These are phyloP conservation scores for Liquidambar formosana DNA, from an alignment of 164 flowering plant genomes.

Conservation along the genomic window DNA sequence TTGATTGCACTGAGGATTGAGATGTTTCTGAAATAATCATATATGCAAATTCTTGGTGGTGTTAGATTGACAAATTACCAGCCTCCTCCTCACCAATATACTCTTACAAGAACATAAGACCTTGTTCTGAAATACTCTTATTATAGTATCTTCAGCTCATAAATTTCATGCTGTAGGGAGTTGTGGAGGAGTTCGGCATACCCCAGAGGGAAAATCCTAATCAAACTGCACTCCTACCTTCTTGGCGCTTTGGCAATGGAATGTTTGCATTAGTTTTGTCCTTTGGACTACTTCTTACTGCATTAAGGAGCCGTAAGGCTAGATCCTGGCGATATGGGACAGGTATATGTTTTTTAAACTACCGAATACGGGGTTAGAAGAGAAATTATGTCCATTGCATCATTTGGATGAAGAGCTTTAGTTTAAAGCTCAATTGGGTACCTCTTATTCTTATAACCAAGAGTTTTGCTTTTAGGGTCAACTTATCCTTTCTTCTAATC, in stretches of 20 bases:
- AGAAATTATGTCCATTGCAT: neutral
- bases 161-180: constrained; percentile 48
- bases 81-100: too few relatives aligned
- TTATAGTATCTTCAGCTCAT: neutral
- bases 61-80: neutral
- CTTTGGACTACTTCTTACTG: constrained; percentile 91
- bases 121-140: neutral
- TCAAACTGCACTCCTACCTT: constrained; percentile 52
- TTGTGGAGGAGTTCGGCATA: constrained; percentile 83
- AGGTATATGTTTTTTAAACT: constrained; percentile 40
- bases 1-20: neutral
- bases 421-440: neutral
- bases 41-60: neutral
- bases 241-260: constrained; percentile 97
- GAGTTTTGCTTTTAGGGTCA: neutral
- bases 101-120: too few relatives aligned
- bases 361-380: neutral
- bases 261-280: constrained; percentile 94
- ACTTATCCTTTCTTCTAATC: neutral
- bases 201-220: constrained; percentile 72
- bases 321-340: constrained; percentile 97
- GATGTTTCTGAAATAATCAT: neutral
- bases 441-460: neutral
- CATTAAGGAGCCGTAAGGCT: constrained; percentile 87
- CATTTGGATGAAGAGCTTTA: neutral